Evolutionary conservation across 441 rosid species (phyloP).

Genomic region (Erodium chrysanthum): DNA sequence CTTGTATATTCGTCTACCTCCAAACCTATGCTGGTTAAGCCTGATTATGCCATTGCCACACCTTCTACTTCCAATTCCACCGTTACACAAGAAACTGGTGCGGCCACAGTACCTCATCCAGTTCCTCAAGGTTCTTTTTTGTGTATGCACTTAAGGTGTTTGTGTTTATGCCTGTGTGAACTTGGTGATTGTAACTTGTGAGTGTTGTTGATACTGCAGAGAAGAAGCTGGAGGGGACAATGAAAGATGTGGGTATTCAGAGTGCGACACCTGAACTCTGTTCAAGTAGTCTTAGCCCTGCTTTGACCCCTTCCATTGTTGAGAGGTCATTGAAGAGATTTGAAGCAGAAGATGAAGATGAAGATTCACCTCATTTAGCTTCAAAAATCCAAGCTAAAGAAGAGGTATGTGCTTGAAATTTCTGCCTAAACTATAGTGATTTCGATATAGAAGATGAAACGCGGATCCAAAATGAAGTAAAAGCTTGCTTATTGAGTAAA

Average conservation of each 20-base stretch:
- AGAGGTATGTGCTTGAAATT: slow-evolving; percentile 37
- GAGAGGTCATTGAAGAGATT: slow-evolving; percentile 43
- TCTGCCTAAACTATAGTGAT: too few relatives aligned
- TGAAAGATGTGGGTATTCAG: background rate
- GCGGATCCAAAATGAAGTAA: background rate
- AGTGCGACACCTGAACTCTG: background rate
- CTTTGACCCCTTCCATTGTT: slow-evolving; percentile 60
- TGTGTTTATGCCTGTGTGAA: background rate
- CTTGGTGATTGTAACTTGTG: background rate
- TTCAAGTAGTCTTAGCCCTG: background rate
- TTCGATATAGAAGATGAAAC: too few relatives aligned
- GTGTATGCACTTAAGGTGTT: background rate
- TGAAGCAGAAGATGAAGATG: slow-evolving; percentile 38
- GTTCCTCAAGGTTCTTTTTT: background rate
- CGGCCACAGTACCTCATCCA: background rate
- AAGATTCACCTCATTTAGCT: slow-evolving; percentile 41
- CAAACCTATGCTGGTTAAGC: background rate
- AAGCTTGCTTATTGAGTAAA: background rate
- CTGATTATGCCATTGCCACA: background rate
- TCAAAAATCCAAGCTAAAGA: slow-evolving; percentile 33
- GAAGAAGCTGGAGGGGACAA: background rate
- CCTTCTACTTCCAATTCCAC: background rate
- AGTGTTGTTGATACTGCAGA: background rate
- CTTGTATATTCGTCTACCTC: slow-evolving; percentile 40
- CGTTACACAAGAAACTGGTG: background rate